Evolutionary conservation across 225 moss, liverwort and hornwort species (phyloP), one percentile per base, ranked within the genome.

Genomic region (Physcomitrellopsis africana): DNA sequence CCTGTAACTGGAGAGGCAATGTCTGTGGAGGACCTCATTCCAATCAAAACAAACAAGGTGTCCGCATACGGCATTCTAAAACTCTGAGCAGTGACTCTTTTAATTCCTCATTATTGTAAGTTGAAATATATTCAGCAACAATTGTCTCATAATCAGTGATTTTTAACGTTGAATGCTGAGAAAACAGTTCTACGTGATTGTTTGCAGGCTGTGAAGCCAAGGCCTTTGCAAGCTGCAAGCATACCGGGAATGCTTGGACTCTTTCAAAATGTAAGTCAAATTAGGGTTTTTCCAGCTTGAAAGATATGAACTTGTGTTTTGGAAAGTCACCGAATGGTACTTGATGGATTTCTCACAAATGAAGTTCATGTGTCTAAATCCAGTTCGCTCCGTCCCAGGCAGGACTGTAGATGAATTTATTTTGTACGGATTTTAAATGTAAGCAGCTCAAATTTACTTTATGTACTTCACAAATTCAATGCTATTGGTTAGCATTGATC

Each of bases 241-340:
- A 97, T 97, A 69, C 96, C 96, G 64, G 92, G 96, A 81, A 97
- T 97, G 96, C 94, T 97, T 63, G 92, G 92, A 15, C 96, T 97
- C 42, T 97, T 97, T 74, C 96, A 97, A 77, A 97, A 97, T 77
- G 96, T 97, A 76, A 89, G 94, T 52, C 12, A 0, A 14, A 67
- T 72, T 41, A 68, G 51, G 57, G 24, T 84, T 81, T 78, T 37
- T 37, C 32, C 4, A 37, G 32, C 42, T 57, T 44, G n/a, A 42
- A 49, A 46, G 47, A 5, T 67, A 56, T 51, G 42, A 11, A 9
- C 63, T 48, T 47, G 42, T 37, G 72, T 68, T 23, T 5, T 9
- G 18, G 37, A 24, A 4, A 37, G 4, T 4, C 7, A 37, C 7
- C 4, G 32, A 7, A 37, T 4, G 37, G 29, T 52, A 1, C 56